Evolutionary conservation across 163 green algal species (phyloP).

Genomic region (Scenedesmus sp.): DNA sequence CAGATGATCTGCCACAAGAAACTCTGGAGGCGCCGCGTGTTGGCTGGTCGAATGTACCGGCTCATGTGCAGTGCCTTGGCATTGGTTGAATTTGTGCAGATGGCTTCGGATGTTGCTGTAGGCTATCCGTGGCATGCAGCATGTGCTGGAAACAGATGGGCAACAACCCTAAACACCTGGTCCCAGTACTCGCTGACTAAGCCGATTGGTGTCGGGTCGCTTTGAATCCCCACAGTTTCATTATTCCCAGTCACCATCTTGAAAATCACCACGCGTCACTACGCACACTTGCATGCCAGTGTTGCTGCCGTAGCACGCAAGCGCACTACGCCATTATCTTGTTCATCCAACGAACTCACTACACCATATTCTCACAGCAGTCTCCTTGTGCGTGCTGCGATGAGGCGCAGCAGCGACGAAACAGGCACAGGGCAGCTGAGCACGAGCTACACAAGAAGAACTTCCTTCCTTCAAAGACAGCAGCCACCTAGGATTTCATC

Average conservation of each 20-base stretch:
- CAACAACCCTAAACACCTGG: not conserved
- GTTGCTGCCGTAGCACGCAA: not conserved
- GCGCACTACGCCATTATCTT: not conserved
- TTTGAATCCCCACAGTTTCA: too few species aligned
- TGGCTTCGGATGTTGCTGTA: too few species aligned
- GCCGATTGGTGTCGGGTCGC: not conserved
- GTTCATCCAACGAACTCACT: not conserved
- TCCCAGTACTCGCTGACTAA: not conserved
- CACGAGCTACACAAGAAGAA: not conserved
- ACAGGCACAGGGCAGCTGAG: not conserved
- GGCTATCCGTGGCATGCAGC: too few species aligned
- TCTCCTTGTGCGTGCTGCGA: not conserved
- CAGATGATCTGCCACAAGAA: too few species aligned
- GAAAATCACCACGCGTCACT: not conserved
- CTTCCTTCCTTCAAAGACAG: not conserved
- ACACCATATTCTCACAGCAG: not conserved
- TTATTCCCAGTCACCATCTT: too few species aligned
- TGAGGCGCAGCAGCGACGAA: constrained; percentile 5
- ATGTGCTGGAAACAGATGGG: not conserved
- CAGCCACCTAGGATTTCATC: not conserved
- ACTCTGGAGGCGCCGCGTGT: too few species aligned
- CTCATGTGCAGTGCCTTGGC: too few species aligned
- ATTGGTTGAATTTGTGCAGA: too few species aligned
- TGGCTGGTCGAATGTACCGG: too few species aligned
- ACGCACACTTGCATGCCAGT: not conserved